A percentile compares a stretch with the other conserved stretches of the same genome.
Conservation (phyloP, 2,329 filamentous ascomycete genomes). For the Ramularia collo-cygni region DNA sequence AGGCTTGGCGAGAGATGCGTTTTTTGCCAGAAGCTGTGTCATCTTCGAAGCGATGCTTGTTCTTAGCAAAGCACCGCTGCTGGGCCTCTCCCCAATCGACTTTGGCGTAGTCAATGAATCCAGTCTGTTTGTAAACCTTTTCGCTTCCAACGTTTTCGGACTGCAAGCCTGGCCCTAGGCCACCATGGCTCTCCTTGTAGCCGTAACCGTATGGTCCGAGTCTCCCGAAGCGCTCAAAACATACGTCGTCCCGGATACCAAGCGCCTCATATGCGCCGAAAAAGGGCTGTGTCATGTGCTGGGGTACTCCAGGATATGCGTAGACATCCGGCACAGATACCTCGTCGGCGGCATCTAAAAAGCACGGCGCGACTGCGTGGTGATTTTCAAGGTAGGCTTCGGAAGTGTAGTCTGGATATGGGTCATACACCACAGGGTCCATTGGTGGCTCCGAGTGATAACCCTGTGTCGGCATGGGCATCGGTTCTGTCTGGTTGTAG, state of each 20-base stretch:
- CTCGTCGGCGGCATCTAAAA: constrained; percentile 53
- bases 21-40: constrained; percentile 29
- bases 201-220: constrained; percentile 47
- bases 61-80: constrained; percentile 43
- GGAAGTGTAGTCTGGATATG: constrained; percentile 40
- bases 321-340: constrained; percentile 55
- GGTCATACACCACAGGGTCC: constrained; percentile 37
- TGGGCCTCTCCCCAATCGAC: constrained; percentile 45
- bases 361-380: constrained; percentile 54
- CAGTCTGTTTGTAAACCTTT: constrained; percentile 41
- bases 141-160: constrained; percentile 40
- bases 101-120: constrained; percentile 42
- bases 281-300: constrained; percentile 42
- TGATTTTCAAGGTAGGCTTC: constrained; percentile 42
- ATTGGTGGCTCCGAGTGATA: constrained; percentile 26
- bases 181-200: constrained; percentile 39
- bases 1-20: constrained; percentile 59
- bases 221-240: constrained; percentile 46
- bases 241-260: constrained; percentile 42
- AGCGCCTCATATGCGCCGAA: constrained; percentile 45
- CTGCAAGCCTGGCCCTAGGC: constrained; percentile 38
- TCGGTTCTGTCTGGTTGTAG: constrained; percentile 34
- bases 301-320: constrained; percentile 52
- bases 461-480: constrained; percentile 24
- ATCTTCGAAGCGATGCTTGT: constrained; percentile 39